These are phyloP conservation scores for Phytophthora macrochlamydospora DNA, from an alignment of 352 stramenopile genomes.

Conservation along the genomic window DNA sequence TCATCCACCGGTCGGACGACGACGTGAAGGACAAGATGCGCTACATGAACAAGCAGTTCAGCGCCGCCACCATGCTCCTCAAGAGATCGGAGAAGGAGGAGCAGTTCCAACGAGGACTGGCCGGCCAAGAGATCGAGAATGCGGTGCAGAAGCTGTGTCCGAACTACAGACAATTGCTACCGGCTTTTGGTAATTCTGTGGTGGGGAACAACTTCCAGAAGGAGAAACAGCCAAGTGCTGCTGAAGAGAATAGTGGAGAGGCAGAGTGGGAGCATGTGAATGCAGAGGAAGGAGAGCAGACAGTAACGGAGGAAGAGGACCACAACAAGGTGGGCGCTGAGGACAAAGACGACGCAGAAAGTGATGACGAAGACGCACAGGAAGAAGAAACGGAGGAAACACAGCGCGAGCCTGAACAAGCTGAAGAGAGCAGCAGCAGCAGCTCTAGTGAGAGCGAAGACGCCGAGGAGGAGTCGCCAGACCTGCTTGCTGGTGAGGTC, in stretches of 20 bases:
- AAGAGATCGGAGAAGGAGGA: constrained; percentile 16
- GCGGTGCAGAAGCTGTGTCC: neutral
- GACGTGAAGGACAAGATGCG: constrained; percentile 25
- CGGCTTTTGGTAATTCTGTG: neutral
- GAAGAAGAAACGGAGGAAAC: neutral
- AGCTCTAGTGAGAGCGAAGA: too few relatives aligned
- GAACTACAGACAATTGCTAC: neutral
- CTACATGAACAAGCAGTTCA: constrained; percentile 24
- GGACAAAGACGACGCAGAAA: neutral
- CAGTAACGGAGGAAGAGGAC: too few relatives aligned
- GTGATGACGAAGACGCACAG: neutral
- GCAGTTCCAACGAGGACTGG: constrained; percentile 18
- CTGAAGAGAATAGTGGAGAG: too few relatives aligned
- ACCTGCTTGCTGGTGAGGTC: too few relatives aligned
- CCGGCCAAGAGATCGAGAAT: neutral
- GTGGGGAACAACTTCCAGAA: too few relatives aligned
- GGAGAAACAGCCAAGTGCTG: too few relatives aligned
- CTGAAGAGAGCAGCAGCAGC: too few relatives aligned
- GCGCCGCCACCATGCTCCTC: constrained; percentile 20
- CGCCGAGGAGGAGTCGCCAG: too few relatives aligned
- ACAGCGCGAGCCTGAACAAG: neutral
- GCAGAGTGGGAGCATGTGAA: too few relatives aligned
- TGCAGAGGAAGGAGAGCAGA: too few relatives aligned
- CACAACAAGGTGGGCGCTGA: too few relatives aligned
- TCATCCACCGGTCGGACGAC: constrained; percentile 12